Evolutionary conservation across 164 flowering plant genomes (phyloP).

Genomic region (Berberis vulgaris): DNA sequence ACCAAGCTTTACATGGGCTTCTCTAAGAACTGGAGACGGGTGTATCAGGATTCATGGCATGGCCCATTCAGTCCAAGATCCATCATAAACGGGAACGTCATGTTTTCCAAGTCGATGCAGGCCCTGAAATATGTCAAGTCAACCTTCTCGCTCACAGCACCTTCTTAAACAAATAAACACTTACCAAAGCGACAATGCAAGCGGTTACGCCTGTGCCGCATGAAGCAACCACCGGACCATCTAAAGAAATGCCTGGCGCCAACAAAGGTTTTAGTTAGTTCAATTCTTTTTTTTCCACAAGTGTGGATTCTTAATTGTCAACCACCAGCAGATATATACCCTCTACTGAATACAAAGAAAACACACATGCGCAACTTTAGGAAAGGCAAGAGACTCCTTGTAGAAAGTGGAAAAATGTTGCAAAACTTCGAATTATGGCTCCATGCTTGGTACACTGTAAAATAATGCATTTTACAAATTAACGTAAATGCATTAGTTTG

Average conservation of each 20-base stretch:
- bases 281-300: too few species aligned
- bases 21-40: conserved; percentile 39
- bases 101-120: conserved; percentile 83
- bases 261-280: background rate
- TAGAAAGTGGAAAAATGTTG: too few species aligned
- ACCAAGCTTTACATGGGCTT: too few species aligned
- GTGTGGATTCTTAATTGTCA: too few species aligned
- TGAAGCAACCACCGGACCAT: conserved; percentile 60
- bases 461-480: too few species aligned
- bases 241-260: conserved; percentile 63
- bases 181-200: conserved; percentile 86
- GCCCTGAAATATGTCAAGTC: conserved; percentile 45
- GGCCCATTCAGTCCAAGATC: conserved; percentile 99
- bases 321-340: too few species aligned
- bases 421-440: too few species aligned
- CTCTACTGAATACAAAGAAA: too few species aligned
- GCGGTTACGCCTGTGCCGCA: conserved; percentile 99
- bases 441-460: too few species aligned
- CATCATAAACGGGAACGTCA: conserved; percentile 88
- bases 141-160: background rate
- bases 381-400: too few species aligned
- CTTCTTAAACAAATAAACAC: background rate
- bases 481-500: too few species aligned
- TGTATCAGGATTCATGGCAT: conserved; percentile 47
- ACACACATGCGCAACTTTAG: too few species aligned